Base-by-base conservation (phyloP, 345 rosid species). In the Populus alba region DNA sequence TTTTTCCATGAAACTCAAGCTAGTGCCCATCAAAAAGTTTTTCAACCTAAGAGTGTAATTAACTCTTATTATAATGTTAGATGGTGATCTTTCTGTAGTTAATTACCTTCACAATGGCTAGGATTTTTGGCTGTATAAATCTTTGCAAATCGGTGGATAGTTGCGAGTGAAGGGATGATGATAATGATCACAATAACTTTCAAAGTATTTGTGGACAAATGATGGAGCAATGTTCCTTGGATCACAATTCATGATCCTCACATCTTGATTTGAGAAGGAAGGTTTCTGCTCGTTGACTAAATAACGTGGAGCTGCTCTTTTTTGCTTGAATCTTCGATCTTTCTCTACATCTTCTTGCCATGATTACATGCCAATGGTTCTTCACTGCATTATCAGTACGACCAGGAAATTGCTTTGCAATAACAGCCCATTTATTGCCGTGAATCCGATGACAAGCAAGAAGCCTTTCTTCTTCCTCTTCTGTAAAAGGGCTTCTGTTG, bases 351-450 rank as follows among this genome's bases (percentile, higher is more conserved):
- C 75, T 85, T 74, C 98, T 86, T 10, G 98, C 99, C 98, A 93
- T 95, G 66, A 95, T 89, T 43, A 95, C 97, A 53, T 95, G 99
- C 97, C 97, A 95, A 49, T 95, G 99, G 82, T 95, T 95, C 93
- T 95, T 95, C 51, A 95, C 98, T 0, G 98, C 97, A 87, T 95
- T 95, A 77, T 95, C 99, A 0, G 99, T 95, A 6, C 99, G 88
- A 38, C 99, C 99, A 0, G 98, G 97, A 62, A 95, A 95, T 39
- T 86, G 85, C 80, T 92, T 87, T 1, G 98, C 93, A 33, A 95
- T 95, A 66, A 91, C 83, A 0, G 99, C 91, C 98, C 99, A 95
- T 79, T 91, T 87, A 71, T 95, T 95, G 22, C 99, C 99, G 35
- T 95, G 97, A 82, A 95, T 86, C 75, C 92, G 80, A 29, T 95